Evolutionary conservation across 2,329 filamentous ascomycete species (phyloP), one percentile per base, ranked within the genome.

Genomic region (Neonectria coccinea): DNA sequence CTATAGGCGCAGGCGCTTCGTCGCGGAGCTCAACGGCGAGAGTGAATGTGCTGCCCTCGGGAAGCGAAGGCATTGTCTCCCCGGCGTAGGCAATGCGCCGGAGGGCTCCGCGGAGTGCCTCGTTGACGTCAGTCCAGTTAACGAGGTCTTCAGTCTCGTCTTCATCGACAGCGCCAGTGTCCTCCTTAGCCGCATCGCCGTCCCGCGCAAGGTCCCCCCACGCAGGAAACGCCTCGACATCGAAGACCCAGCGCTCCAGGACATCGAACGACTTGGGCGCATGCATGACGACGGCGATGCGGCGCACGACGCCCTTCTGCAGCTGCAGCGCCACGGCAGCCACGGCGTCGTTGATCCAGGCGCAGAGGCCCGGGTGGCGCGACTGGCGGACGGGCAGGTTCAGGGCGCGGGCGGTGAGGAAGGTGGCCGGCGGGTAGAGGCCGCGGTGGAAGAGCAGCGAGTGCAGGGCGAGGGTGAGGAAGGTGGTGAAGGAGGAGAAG

Each of bases 341-440:
- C 45, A 96, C 87, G 69, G 94, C 93, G 77, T 96, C 92, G 75
- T 85, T 88, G 79, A 97, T 89, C 92, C 94, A 97, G 73, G 88
- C 83, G 84, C 93, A 97, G 68, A 97, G 91, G 71, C 88, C 88
- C 0, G 94, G 93, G 78, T 97, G 94, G 62, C 94, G 91, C 65
- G 89, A 95, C 77, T 97, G 94, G 73, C 92, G 91, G 50, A 97
- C 91, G 31, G 93, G 87, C 63, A 93, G 89, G 80, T 95, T 94
- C 84, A 94, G 94, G 73, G 92, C 93, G 68, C 91, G 88, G 42
- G 91, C 88, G 45, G 91, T 88, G 62, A 95, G 86, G 80, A 97
- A 97, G 39, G 93, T 92, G 29, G 87, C 80, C 53, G 82, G 79
- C 0, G 94, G 93, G 79, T 97, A 97, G 74, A 97, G 88, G 64